Evolutionary conservation across 1,284 basidiomycete species (phyloP), one percentile per base, ranked within the genome.

Genomic region (Ganoderma meredithae): DNA sequence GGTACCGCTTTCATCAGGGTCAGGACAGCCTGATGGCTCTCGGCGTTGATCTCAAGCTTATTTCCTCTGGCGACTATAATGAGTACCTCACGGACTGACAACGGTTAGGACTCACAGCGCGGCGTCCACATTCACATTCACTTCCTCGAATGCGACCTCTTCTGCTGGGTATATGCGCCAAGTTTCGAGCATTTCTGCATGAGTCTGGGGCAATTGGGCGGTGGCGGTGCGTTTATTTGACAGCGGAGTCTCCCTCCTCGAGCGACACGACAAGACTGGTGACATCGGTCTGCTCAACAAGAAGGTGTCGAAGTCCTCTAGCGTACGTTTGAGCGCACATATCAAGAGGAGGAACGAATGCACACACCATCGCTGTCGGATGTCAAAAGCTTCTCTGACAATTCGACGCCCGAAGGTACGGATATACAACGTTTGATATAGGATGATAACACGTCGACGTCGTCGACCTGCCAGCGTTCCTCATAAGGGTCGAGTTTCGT

Each of bases 391-490:
- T 71, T 76, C 17, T 82, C 79, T 1, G 81, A 58, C 0, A 39
- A 22, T 15, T 19, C 58, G 22, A 9, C 6, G 22, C 39, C 36
- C 10, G 36, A n/a, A 27, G 39, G 58, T 13, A 40, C 78, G 4
- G 76, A 40, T 79, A 73, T 22, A 65, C 63, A 17, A 68, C 70
- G 31, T 71, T 82, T 85, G 56, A 90, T 70, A 64, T 82, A 82
- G 2, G 36, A 36, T 25, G 71, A 65, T 3, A 82, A 53, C 1
- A 79, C 78, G 59, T 84, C 80, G 7, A 77, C 71, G 8, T 81
- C 81, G 0, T 59, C 25, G 10, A 81, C 79, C 49, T 75, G 73
- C 72, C 82, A 81, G 62, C 72, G 80, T 74, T 90, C 88, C 39
- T 86, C 82, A 64, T 83, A 86, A 12, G 79, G 73, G 15, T 76